Evolutionary conservation across 2,329 filamentous ascomycete species (phyloP).

Genomic region (Beauveria medogensis): DNA sequence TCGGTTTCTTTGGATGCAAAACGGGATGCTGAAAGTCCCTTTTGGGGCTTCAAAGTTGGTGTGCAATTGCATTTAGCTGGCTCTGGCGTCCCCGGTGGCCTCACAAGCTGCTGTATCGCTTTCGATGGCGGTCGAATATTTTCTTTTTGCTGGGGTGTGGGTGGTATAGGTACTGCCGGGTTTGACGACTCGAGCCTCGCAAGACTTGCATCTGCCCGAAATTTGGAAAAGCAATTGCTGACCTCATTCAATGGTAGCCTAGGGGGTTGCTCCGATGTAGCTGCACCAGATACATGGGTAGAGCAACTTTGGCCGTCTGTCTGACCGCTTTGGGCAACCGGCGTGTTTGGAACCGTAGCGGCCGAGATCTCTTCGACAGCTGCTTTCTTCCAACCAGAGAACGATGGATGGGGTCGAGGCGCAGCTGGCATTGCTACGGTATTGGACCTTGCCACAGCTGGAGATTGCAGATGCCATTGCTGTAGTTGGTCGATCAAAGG

Average conservation of each 20-base stretch:
- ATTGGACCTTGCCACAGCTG: background rate
- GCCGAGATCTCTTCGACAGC: background rate
- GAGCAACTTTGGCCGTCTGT: background rate
- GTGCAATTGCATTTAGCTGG: background rate
- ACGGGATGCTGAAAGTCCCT: conserved; percentile 2
- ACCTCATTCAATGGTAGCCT: background rate
- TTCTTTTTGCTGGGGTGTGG: background rate
- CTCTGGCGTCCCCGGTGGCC: background rate
- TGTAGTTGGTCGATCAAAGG: background rate
- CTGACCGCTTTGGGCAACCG: background rate
- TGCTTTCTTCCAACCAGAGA: background rate
- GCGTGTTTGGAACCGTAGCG: background rate
- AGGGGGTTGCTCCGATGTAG: background rate
- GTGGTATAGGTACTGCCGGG: background rate
- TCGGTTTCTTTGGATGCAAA: background rate
- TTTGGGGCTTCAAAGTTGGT: background rate
- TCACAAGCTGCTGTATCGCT: background rate
- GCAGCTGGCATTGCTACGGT: background rate
- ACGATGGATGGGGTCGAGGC: background rate
- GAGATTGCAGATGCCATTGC: background rate
- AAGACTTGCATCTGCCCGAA: background rate
- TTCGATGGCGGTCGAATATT: background rate
- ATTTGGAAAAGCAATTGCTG: background rate
- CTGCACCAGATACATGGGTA: background rate
- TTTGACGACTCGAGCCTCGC: background rate